These are phyloP conservation scores for Onygenales sp. DNA, from an alignment of 2,329 filamentous ascomycete species.

Conservation along the genomic window DNA sequence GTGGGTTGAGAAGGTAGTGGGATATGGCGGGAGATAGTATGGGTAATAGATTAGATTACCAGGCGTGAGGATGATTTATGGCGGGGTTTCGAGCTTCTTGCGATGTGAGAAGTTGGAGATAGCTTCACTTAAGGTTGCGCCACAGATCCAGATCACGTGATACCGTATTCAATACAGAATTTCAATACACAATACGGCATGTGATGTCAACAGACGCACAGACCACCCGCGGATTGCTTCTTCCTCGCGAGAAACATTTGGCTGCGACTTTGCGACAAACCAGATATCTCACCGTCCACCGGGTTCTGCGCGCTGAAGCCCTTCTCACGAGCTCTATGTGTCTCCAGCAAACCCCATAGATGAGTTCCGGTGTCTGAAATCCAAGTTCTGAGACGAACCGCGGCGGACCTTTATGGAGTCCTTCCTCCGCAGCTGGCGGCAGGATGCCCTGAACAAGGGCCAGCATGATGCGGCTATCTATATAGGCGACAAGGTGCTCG, in stretches of 20 bases:
- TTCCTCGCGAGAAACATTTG: background rate
- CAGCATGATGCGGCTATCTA: slow-evolving; percentile 96
- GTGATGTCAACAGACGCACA: slow-evolving; percentile 5
- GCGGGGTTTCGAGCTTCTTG: no score
- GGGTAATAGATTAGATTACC: background rate
- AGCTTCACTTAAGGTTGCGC: no score
- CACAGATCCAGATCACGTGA: background rate
- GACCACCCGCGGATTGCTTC: slow-evolving; percentile 3
- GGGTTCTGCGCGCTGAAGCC: background rate
- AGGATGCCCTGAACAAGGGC: slow-evolving; percentile 89
- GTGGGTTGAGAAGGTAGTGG: background rate
- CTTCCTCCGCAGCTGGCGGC: slow-evolving; percentile 87
- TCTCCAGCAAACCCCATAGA: background rate
- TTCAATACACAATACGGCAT: background rate
- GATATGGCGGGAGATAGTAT: background rate
- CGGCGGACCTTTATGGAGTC: slow-evolving; percentile 59
- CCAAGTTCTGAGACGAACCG: background rate
- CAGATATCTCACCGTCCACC: background rate
- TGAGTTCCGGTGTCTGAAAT: background rate
- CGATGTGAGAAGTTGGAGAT: no score
- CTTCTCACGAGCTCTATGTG: background rate
- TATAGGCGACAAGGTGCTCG: slow-evolving; percentile 91
- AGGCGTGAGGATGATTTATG: no score
- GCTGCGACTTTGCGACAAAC: slow-evolving; percentile 1
- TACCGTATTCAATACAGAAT: background rate